Conservation (phyloP, 495 filamentous ascomycete species). For the Lasiosphaeria ovina region DNA sequence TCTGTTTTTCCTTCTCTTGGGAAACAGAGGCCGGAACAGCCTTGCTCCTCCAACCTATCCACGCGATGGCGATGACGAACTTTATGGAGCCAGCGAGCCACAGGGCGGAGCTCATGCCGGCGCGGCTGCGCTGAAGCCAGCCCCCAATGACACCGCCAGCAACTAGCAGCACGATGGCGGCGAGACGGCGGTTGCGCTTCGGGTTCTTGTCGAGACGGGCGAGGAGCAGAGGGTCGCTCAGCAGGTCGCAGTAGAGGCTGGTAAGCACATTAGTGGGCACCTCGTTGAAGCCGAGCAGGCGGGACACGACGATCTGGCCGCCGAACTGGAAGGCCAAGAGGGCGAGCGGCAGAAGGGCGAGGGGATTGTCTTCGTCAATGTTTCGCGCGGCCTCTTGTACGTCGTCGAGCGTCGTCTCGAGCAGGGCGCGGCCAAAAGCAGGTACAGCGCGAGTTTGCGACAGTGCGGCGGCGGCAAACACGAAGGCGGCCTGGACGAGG, state of each 20-base stretch:
- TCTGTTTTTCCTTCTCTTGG: background rate
- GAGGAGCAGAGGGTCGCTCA: constrained; percentile 56
- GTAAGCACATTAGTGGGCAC: constrained; percentile 74
- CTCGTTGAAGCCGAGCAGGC: constrained; percentile 63
- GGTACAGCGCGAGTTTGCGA: constrained; percentile 36
- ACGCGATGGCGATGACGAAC: constrained; percentile 27
- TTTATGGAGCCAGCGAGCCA: constrained; percentile 63
- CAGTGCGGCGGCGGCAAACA: constrained; percentile 56
- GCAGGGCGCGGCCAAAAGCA: constrained; percentile 11
- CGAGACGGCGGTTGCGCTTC: constrained; percentile 62
- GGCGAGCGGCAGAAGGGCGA: constrained; percentile 37
- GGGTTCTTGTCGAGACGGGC: constrained; percentile 50
- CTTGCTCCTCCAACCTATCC: constrained; percentile 18
- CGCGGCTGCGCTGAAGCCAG: constrained; percentile 56
- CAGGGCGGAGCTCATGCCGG: constrained; percentile 53
- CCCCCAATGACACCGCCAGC: constrained; percentile 63
- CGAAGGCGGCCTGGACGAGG: constrained; percentile 50
- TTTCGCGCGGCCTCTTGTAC: background rate
- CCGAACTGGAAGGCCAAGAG: constrained; percentile 70
- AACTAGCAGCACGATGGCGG: constrained; percentile 55
- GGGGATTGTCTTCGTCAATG: constrained; percentile 9
- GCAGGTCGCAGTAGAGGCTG: constrained; percentile 66
- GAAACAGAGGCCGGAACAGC: background rate
- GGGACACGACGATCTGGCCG: constrained; percentile 64
- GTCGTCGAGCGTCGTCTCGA: background rate